Conservation (phyloP, 495 filamentous ascomycete species). For the Amphirosellinia nigrospora region DNA sequence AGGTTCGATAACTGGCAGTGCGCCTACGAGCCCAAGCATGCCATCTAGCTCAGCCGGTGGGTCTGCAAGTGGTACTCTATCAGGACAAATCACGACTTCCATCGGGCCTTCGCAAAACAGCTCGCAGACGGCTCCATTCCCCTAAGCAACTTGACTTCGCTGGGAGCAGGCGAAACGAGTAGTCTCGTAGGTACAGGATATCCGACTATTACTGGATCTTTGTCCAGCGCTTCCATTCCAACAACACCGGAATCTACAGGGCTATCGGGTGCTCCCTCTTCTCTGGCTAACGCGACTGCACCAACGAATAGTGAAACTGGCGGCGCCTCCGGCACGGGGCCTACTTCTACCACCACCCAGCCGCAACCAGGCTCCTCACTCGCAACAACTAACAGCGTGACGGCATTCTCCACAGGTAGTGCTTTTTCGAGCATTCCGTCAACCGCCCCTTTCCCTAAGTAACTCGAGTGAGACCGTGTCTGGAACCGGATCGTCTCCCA, state of each 20-base stretch:
- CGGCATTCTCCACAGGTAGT: not conserved
- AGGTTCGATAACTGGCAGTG: not conserved
- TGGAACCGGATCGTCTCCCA: slow-evolving; percentile 4
- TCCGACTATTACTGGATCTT: slow-evolving; percentile 12
- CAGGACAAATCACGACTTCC: not conserved
- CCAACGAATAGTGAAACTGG: slow-evolving; percentile 15
- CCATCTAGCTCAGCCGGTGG: not conserved
- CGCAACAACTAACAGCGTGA: not conserved
- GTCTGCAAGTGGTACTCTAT: not conserved
- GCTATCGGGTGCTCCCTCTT: not conserved
- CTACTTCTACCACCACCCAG: not conserved
- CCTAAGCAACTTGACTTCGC: slow-evolving; percentile 29
- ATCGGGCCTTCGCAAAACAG: slow-evolving; percentile 6
- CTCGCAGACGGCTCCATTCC: slow-evolving; percentile 29
- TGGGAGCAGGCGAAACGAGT: slow-evolving; percentile 19
- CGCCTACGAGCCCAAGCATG: slow-evolving; percentile 7
- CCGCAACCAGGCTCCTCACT: not conserved
- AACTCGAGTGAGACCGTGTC: slow-evolving; percentile 6
- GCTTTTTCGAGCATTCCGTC: not conserved
- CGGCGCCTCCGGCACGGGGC: not conserved
- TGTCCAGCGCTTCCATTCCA: not conserved
- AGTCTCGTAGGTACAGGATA: slow-evolving; percentile 17
- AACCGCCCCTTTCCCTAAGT: slow-evolving; percentile 13
- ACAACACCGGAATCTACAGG: not conserved
- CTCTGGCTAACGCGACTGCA: slow-evolving; percentile 23